A percentile compares a stretch with the other conserved stretches of the same genome.
phyloP scores from a whole-genome alignment of 371 early-diverging fungal species.

The Dichotomocladium elegans region DNA sequence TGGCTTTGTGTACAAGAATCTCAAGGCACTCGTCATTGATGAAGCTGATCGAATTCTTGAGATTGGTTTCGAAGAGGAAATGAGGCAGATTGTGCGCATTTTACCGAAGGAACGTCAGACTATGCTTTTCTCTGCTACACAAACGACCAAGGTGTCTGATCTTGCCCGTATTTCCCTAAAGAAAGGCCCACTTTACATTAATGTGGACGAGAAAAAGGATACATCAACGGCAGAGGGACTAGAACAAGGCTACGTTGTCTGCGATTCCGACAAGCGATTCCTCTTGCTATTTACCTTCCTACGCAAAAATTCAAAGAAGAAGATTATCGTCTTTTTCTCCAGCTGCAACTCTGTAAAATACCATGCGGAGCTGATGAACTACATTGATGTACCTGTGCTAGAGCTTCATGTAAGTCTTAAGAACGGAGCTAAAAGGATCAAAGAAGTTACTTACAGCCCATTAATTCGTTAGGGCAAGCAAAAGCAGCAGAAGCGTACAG shows the following conservation, averaged over 20 bases:
- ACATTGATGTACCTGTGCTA: conserved; percentile 52
- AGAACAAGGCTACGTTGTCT: conserved; percentile 40
- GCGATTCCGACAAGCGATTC: conserved; percentile 43
- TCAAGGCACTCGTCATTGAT: conserved; percentile 93
- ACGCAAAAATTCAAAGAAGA: conserved; percentile 41
- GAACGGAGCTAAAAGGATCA: too few species aligned
- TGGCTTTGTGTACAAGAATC: conserved; percentile 69
- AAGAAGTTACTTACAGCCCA: conserved; percentile 18
- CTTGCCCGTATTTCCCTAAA: conserved; percentile 78
- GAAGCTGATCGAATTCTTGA: conserved; percentile 99
- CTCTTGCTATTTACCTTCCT: conserved; percentile 21
- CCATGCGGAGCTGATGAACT: conserved; percentile 63
- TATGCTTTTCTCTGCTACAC: conserved; percentile 91
- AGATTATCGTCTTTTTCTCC: conserved; percentile 86
- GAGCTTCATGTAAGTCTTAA: conserved; percentile 28
- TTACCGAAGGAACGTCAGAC: conserved; percentile 76
- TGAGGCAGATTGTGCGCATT: conserved; percentile 75
- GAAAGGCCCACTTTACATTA: conserved; percentile 66
- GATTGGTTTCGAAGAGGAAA: conserved; percentile 92
- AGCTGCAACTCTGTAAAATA: conserved; percentile 94
- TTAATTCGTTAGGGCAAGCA: conserved; percentile 84
- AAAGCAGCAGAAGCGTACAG: conserved; percentile 74
- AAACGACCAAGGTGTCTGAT: conserved; percentile 75
- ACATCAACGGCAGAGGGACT: conserved; percentile 21
- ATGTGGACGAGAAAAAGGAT: conserved; percentile 29